A percentile compares a stretch with the other conserved stretches of the same genome.
Evolutionary conservation across 2,329 filamentous ascomycete species (phyloP).

Genomic region (Coniosporium tulheliwenetii): DNA sequence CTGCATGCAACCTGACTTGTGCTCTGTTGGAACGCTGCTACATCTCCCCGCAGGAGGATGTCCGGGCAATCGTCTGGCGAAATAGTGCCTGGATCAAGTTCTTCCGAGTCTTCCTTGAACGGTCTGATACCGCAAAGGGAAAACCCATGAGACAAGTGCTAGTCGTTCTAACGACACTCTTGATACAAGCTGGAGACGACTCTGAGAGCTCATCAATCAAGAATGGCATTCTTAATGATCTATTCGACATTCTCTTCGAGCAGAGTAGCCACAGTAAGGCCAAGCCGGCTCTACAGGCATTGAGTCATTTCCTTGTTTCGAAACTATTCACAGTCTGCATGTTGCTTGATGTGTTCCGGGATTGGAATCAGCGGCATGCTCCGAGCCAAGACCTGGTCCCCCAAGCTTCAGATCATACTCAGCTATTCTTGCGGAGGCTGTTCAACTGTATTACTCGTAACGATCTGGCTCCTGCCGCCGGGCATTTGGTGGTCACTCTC

Average conservation of each 20-base stretch:
- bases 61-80: background rate
- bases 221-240: too few relatives aligned
- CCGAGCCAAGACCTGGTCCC: too few relatives aligned
- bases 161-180: background rate
- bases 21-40: background rate
- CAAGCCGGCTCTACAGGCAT: too few relatives aligned
- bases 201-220: too few relatives aligned
- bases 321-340: too few relatives aligned
- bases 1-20: background rate
- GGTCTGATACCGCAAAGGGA: background rate
- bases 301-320: too few relatives aligned
- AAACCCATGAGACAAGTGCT: background rate
- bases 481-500: conserved; percentile 11
- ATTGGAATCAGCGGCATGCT: too few relatives aligned
- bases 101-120: background rate
- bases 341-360: too few relatives aligned
- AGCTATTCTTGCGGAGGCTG: conserved; percentile 7
- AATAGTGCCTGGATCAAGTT: background rate
- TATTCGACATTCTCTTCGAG: too few relatives aligned
- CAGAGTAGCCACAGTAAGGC: too few relatives aligned
- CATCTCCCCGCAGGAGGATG: background rate
- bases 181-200: background rate
- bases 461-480: conserved; percentile 16
- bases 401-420: too few relatives aligned
- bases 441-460: conserved; percentile 4